Conservation (phyloP, 2,329 filamentous ascomycete species). For the Fusarium sp. region DNA sequence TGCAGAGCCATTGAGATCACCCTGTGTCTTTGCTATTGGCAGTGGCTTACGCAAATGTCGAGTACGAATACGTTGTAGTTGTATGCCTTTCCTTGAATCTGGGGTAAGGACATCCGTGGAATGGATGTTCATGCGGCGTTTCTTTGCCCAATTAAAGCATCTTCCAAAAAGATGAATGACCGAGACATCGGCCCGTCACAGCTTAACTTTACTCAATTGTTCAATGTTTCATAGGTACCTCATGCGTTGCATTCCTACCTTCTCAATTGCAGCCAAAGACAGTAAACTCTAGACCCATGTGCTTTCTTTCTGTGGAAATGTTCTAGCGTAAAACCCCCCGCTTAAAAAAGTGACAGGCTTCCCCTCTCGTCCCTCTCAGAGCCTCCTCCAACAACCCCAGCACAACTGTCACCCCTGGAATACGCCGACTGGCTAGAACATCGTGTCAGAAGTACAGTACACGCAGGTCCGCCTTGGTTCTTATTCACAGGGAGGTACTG, state of each 20-base stretch:
- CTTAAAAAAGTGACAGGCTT: constrained; percentile 16
- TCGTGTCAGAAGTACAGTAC: not conserved
- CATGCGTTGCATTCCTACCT: not conserved
- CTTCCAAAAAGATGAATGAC: not conserved
- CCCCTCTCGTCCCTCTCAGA: constrained; percentile 15
- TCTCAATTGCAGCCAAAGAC: not conserved
- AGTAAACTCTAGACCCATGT: not conserved
- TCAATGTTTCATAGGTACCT: constrained; percentile 1
- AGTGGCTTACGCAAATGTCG: not conserved
- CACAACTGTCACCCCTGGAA: not conserved
- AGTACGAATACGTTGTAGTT: constrained; percentile 29
- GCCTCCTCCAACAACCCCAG: not conserved
- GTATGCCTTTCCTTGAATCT: not conserved
- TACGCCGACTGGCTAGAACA: not conserved
- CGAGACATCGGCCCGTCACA: not conserved
- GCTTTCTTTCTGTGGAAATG: not conserved
- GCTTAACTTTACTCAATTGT: not conserved
- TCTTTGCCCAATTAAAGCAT: not conserved
- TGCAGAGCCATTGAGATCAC: not conserved
- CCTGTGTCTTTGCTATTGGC: not conserved
- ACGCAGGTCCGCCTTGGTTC: not conserved
- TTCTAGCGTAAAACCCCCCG: constrained; percentile 28
- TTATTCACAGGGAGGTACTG: not conserved
- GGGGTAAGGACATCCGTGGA: constrained; percentile 2
- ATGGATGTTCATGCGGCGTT: not conserved